Evolutionary conservation across 2,329 filamentous ascomycete species (phyloP), one percentile per base, ranked within the genome.

Genomic region (Aspergillus arachidicola): DNA sequence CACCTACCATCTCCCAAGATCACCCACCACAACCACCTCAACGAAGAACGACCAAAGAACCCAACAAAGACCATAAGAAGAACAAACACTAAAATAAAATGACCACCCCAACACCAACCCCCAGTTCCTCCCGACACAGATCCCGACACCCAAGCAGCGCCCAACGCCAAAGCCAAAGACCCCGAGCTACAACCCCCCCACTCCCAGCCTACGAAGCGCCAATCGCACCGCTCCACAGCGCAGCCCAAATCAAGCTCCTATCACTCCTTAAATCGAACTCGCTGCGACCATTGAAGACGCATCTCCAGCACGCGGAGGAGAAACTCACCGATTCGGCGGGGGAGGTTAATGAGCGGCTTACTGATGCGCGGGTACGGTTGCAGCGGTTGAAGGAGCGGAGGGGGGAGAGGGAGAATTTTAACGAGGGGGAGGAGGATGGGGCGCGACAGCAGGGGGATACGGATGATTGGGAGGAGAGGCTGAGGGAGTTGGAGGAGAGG

Each of bases 281-380:
- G 21, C 72, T 84, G 10, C 69, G 72, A 1, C 77, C 79, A 21
- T 75, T 89, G 1, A 82, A 83, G 46, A 78, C 78, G 1, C 81
- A 86, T 50, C 74, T 87, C 28, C 74, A 78, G 26, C 72, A 80
- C 32, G 84, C 85, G 0, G 77, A 79, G 1, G 71, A 77, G 1
- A 75, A 78, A n/a, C 72, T 90, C 6, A 82, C 79, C 2, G 75
- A 80, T 6, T 77, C 80, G 2, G 86, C 84, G 0, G 83, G 78
- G 2, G 80, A 82, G n/a, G 79, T 86, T 43, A 88, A 89, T 61
- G 87, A 89, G 62, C 80, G 80, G 14, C 70, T 87, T 3, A 68
- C 70, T 1, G 78, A 80, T 71, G 68, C 77, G 70, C 66, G 78
- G 71, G 57, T 70, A 64, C 73, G 78, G 56, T 78, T 77, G 50